phyloP scores from a whole-genome alignment of 805 yeast genomes.

The Zygoascus tannicola region DNA sequence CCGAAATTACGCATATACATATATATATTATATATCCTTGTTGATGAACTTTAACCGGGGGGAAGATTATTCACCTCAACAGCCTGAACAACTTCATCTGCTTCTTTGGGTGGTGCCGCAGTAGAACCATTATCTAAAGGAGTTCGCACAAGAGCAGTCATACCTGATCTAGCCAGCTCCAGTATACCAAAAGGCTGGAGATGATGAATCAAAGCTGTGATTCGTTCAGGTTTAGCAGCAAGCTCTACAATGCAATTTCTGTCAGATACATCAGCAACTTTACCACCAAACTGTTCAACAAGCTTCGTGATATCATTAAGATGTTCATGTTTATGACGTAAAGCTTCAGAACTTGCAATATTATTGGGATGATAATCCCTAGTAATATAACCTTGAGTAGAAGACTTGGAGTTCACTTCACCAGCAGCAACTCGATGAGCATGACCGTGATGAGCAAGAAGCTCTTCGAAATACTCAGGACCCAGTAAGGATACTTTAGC shows the following conservation, averaged over 20 bases:
- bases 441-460: conserved; percentile 70
- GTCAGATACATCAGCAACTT: conserved; percentile 82
- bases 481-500: conserved; percentile 91
- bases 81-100: conserved; percentile 36
- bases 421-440: conserved; percentile 30
- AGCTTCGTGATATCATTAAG: conserved; percentile 74
- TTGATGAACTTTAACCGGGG: conserved; percentile 57
- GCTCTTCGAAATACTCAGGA: conserved; percentile 96
- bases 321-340: conserved; percentile 89
- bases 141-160: conserved; percentile 97
- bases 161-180: conserved; percentile 95
- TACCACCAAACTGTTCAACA: conserved; percentile 85
- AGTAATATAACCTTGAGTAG: conserved; percentile 23
- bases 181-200: conserved; percentile 93
- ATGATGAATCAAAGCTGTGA: conserved; percentile 76
- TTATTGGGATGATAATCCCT: conserved; percentile 74
- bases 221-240: conserved; percentile 85
- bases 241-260: conserved; percentile 91
- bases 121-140: conserved; percentile 51
- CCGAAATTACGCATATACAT: background rate
- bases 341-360: conserved; percentile 81
- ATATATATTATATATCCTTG: background rate
- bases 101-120: conserved; percentile 44
- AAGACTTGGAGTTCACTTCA: conserved; percentile 25
- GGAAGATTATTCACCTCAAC: conserved; percentile 89